Evolutionary conservation across 768 basidiomycete species (phyloP).

Genomic region (Pleurotus ostreatus): DNA sequence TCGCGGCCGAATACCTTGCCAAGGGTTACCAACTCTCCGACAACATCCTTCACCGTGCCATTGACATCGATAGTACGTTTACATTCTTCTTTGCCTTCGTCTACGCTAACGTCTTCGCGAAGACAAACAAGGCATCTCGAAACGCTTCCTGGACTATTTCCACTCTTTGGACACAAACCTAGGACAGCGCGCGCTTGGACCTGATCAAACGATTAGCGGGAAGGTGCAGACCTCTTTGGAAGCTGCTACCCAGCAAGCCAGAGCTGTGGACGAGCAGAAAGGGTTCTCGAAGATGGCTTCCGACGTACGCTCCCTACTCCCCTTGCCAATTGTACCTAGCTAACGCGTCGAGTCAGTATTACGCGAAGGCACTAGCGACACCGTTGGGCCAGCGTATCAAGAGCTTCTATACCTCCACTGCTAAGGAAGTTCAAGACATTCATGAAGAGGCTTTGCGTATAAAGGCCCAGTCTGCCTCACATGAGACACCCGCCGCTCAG

Average conservation of each 20-base stretch:
- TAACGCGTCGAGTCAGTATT: slow-evolving; percentile 51
- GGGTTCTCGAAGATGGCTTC: slow-evolving; percentile 66
- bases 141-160: slow-evolving; percentile 79
- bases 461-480: slow-evolving; percentile 52
- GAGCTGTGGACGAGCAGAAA: slow-evolving; percentile 76
- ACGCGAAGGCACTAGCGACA: slow-evolving; percentile 69
- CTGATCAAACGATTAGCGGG: slow-evolving; percentile 74
- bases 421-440: slow-evolving; percentile 87
- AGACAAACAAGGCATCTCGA: slow-evolving; percentile 87
- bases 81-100: neutral
- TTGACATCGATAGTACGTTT: slow-evolving; percentile 67
- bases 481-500: neutral
- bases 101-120: neutral
- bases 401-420: slow-evolving; percentile 81
- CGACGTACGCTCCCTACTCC: slow-evolving; percentile 40
- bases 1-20: slow-evolving; percentile 92
- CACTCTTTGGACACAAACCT: slow-evolving; percentile 63
- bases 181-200: slow-evolving; percentile 70
- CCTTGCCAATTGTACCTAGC: neutral
- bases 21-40: slow-evolving; percentile 85
- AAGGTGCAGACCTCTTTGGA: slow-evolving; percentile 65
- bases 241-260: slow-evolving; percentile 65
- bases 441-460: slow-evolving; percentile 92
- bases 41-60: slow-evolving; percentile 69
- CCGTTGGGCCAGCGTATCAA: slow-evolving; percentile 73